A percentile compares a stretch with the other conserved stretches of the same genome.
Conservation (phyloP, 2,329 filamentous ascomycete genomes). For the Colletotrichum spinosum region DNA sequence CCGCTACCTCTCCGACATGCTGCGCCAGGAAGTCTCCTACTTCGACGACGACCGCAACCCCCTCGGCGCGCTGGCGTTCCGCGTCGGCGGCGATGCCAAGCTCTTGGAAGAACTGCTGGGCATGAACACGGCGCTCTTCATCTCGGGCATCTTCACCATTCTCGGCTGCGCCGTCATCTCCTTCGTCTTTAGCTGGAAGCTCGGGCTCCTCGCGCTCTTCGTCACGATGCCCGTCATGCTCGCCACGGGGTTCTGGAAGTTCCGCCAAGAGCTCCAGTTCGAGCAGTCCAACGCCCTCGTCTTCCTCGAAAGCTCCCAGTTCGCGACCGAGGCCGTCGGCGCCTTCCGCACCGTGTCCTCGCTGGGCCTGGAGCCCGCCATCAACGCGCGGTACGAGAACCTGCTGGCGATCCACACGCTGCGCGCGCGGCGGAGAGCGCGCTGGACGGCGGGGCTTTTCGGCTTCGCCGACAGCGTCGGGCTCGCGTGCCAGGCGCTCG, state of each 20-base stretch:
- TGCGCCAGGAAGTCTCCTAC: conserved; percentile 44
- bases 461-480: conserved; percentile 52
- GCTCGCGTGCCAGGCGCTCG: conserved; percentile 58
- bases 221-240: conserved; percentile 50
- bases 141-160: conserved; percentile 46
- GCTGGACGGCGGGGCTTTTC: conserved; percentile 48
- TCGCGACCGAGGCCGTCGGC: conserved; percentile 71
- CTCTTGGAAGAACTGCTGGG: conserved; percentile 48
- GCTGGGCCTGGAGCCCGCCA: conserved; percentile 69
- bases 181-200: conserved; percentile 50
- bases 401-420: conserved; percentile 50
- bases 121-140: conserved; percentile 44
- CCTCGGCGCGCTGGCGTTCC: conserved; percentile 43
- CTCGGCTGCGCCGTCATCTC: conserved; percentile 45
- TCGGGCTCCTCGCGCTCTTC: conserved; percentile 51
- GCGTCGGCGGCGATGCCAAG: conserved; percentile 45
- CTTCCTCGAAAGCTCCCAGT: conserved; percentile 70
- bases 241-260: conserved; percentile 49
- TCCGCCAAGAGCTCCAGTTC: conserved; percentile 64
- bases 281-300: conserved; percentile 68
- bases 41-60: conserved; percentile 47
- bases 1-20: conserved; percentile 45
- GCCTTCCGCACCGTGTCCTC: conserved; percentile 73
- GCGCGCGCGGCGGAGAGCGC: conserved; percentile 46
- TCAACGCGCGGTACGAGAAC: conserved; percentile 53